phyloP scores from a whole-genome alignment of 257 asterid genomes.

The Solanum ossicruentum region DNA sequence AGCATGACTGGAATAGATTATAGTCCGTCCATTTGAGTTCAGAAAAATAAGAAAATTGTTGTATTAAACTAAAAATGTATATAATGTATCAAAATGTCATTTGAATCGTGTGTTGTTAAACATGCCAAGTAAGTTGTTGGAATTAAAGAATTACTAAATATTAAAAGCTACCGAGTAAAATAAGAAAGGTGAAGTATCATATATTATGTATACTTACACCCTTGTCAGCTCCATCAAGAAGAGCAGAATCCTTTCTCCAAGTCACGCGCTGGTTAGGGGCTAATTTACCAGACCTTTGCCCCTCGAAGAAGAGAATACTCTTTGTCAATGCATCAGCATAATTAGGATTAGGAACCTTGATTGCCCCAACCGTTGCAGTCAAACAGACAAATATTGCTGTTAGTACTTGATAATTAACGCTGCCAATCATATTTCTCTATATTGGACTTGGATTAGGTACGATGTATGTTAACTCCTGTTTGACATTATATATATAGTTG shows the following conservation, averaged over 20 bases:
- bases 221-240: slow-evolving; percentile 50
- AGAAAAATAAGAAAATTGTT: background rate
- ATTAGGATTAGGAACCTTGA: background rate
- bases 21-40: background rate
- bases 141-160: background rate
- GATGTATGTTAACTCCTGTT: background rate
- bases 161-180: background rate
- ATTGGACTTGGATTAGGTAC: background rate
- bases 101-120: background rate
- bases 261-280: slow-evolving; percentile 24
- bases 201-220: slow-evolving; percentile 13
- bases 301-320: slow-evolving; percentile 73
- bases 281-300: slow-evolving; percentile 75
- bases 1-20: background rate
- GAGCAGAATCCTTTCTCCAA: slow-evolving; percentile 67
- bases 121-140: background rate
- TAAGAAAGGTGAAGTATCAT: background rate
- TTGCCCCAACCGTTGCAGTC: background rate
- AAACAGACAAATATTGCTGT: background rate
- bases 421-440: background rate
- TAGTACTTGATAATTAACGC: background rate
- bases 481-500: background rate
- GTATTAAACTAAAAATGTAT: background rate
- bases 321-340: slow-evolving; percentile 70
- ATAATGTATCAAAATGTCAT: background rate